A percentile compares a stretch with the other conserved stretches of the same genome.
Conservation (phyloP, 2,329 filamentous ascomycete genomes). For the Paramyrothecium sp. region DNA sequence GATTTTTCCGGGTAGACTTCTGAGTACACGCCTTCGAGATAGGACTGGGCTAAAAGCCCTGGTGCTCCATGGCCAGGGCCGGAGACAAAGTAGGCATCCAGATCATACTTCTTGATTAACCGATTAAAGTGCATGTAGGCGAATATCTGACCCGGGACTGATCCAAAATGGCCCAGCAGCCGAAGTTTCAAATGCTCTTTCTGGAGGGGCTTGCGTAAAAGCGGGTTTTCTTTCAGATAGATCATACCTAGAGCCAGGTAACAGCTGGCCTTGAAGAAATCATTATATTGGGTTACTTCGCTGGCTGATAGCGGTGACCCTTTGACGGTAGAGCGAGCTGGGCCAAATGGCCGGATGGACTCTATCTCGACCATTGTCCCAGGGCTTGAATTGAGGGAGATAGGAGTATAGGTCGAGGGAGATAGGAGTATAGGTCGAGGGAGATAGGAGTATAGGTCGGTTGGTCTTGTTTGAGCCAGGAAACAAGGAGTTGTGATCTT, state of each 20-base stretch:
- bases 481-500: too few species aligned
- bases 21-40: constrained; percentile 74
- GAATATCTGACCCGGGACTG: constrained; percentile 77
- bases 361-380: constrained; percentile 43
- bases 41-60: constrained; percentile 72
- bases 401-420: too few species aligned
- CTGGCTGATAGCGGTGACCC: constrained; percentile 61
- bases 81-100: constrained; percentile 71
- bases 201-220: constrained; percentile 67
- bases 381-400: too few species aligned
- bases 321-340: constrained; percentile 63
- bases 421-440: too few species aligned
- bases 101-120: constrained; percentile 75
- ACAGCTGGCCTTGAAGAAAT: constrained; percentile 72
- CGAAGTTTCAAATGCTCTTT: constrained; percentile 71
- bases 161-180: constrained; percentile 76
- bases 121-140: constrained; percentile 82
- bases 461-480: too few species aligned
- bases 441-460: too few species aligned
- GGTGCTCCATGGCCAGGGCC: constrained; percentile 78
- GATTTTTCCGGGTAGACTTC: constrained; percentile 76
- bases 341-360: constrained; percentile 63
- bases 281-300: constrained; percentile 66
- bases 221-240: constrained; percentile 71
- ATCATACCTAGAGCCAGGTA: constrained; percentile 81